Percentiles rank a stretch among this genome's conserved stretches.
These are phyloP conservation scores for Colletotrichum sansevieriae DNA, from an alignment of 2,329 filamentous ascomycete genomes.

Conservation along the genomic window DNA sequence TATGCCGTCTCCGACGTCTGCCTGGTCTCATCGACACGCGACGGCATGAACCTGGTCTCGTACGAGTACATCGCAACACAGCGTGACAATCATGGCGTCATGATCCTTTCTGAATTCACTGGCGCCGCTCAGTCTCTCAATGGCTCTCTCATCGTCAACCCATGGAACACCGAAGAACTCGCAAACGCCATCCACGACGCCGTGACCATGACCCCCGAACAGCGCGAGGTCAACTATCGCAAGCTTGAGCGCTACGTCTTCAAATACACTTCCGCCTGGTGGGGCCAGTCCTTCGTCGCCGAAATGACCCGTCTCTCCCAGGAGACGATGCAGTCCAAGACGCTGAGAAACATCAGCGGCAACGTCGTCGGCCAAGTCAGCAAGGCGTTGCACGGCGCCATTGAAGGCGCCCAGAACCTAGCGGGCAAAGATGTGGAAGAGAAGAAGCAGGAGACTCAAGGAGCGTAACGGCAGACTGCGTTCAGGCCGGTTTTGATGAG, in stretches of 20 bases:
- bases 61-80: slow-evolving; percentile 99
- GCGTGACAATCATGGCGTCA: slow-evolving; percentile 87
- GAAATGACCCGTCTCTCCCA: slow-evolving; percentile 75
- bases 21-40: slow-evolving; percentile 93
- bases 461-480: slow-evolving; percentile 13
- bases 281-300: slow-evolving; percentile 92
- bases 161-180: slow-evolving; percentile 97
- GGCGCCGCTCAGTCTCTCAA: slow-evolving; percentile 96
- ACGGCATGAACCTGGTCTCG: slow-evolving; percentile 98
- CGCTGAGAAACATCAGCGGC: slow-evolving; percentile 56
- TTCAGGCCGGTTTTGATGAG: slow-evolving; percentile 19
- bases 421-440: slow-evolving; percentile 24
- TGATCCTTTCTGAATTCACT: slow-evolving; percentile 97
- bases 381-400: slow-evolving; percentile 32
- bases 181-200: slow-evolving; percentile 94
- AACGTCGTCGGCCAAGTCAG: slow-evolving; percentile 50
- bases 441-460: slow-evolving; percentile 28
- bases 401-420: slow-evolving; percentile 24
- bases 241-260: slow-evolving; percentile 96
- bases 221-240: slow-evolving; percentile 86
- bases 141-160: slow-evolving; percentile 94
- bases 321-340: slow-evolving; percentile 55
- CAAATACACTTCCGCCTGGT: slow-evolving; percentile 98
- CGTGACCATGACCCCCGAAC: slow-evolving; percentile 95
- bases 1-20: slow-evolving; percentile 95